Conservation (phyloP, 2,329 filamentous ascomycete species). For the Alternaria angustiovoidea region DNA sequence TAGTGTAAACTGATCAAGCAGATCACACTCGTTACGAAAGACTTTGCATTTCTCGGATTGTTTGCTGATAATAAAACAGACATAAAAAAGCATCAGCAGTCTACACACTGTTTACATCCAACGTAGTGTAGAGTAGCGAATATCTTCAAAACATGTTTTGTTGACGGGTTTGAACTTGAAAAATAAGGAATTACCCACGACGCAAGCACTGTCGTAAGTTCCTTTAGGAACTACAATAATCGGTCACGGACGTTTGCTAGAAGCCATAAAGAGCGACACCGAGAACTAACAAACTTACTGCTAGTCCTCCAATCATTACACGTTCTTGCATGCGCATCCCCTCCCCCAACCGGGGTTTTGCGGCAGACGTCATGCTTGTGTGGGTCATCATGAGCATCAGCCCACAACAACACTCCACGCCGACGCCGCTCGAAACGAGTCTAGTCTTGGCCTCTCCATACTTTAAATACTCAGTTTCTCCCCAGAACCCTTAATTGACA, state of each 20-base stretch:
- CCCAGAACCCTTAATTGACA: slow-evolving; percentile 2
- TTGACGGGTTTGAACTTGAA: background rate
- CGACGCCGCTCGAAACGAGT: slow-evolving; percentile 12
- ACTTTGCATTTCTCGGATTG: background rate
- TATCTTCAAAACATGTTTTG: background rate
- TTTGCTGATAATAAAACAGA: too few species aligned
- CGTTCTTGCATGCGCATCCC: slow-evolving; percentile 1
- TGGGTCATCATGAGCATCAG: slow-evolving; percentile 21
- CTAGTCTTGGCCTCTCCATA: slow-evolving; percentile 15
- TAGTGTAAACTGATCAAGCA: background rate
- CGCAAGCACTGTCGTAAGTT: background rate
- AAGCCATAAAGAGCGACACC: background rate
- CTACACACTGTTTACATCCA: background rate
- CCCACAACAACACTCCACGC: slow-evolving; percentile 19
- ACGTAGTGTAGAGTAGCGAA: too few species aligned
- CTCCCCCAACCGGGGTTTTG: slow-evolving; percentile 18
- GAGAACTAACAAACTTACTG: background rate
- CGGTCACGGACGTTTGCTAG: background rate
- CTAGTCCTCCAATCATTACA: background rate
- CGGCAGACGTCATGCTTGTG: slow-evolving; percentile 26
- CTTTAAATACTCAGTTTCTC: slow-evolving; percentile 18
- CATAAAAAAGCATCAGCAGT: background rate
- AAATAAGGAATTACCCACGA: background rate
- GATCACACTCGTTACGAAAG: background rate
- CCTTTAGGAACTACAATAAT: background rate